Base-by-base conservation (phyloP, 306 rosid genomes). In the Cicer cuneatum region DNA sequence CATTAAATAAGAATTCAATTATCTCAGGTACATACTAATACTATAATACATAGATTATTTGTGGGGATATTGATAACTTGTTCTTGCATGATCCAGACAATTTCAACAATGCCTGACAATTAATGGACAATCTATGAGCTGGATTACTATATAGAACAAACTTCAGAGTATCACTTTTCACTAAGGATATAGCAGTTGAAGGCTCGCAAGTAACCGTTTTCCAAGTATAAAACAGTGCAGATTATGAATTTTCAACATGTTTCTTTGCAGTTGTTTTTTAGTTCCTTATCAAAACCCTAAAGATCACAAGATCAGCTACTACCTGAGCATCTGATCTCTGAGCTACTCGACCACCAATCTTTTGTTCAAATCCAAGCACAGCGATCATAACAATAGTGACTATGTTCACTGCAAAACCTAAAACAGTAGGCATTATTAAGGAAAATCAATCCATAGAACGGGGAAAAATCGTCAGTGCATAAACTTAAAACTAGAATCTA, bases 361-460 rank as follows among this genome's bases (percentile, higher is more conserved):
- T 82, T 38, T 59, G 76, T 39, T 76, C 64, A 64, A 90, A 45
- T 83, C 89, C 91, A 33, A 87, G 75, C 63, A 78, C 74, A 64
- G 71, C 76, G 66, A 85, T 79, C 59, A 93, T 76, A 69, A 63
- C 15, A 60, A 86, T 10, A 79, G 96, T 93, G 60, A 85, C 86
- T 67, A 69, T 71, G 79, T 91, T 93, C 78, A 85, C 84, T 37
- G 89, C 90, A 77, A 93, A 87, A 49, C 88, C 97, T 74, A 89
- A 82, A 48, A 85, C 83, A 66, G 97, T 93, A 78, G 10, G 66
- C 45, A 12, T 67, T 60, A 78, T 87, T 82, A 88, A 90, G 97
- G 92, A 78, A 81, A 75, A 81, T 39, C 73, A 84, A 73, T 49
- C 71, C 61, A 61, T 33, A 13, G 2, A 57, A 51, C 65, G 63